These are phyloP conservation scores for Apophysomyces ossiformis DNA, from an alignment of 371 early-diverging fungal species.

Conservation along the genomic window DNA sequence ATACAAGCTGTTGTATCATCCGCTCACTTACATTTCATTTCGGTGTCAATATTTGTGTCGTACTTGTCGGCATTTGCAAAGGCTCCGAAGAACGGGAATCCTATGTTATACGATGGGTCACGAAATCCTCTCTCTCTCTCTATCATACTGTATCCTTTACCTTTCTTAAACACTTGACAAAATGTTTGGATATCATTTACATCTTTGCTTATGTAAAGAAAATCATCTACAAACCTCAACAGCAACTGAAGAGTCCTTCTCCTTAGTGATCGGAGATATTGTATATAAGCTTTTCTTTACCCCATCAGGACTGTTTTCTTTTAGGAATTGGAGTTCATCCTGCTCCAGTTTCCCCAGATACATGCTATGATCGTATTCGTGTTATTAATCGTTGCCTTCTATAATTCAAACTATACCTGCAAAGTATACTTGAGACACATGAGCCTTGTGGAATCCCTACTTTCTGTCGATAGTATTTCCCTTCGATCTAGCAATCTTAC, in stretches of 20 bases:
- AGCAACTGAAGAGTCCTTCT: neutral
- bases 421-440: slow-evolving; percentile 79
- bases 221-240: slow-evolving; percentile 1
- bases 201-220: neutral
- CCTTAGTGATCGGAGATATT: slow-evolving; percentile 1
- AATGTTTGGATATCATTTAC: neutral
- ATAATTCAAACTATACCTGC: slow-evolving; percentile 57
- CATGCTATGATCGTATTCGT: neutral
- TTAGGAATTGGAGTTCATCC: neutral
- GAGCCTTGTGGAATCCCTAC: slow-evolving; percentile 93
- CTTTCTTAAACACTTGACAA: neutral
- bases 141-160: neutral
- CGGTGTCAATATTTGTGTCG: neutral
- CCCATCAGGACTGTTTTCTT: neutral
- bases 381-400: too few relatives aligned
- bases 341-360: neutral
- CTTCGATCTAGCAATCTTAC: slow-evolving; percentile 43
- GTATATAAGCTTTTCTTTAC: neutral
- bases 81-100: slow-evolving; percentile 1
- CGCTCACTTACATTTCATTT: neutral
- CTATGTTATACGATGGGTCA: neutral
- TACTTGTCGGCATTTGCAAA: neutral
- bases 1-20: neutral
- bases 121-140: neutral
- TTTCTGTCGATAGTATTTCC: slow-evolving; percentile 63